Conservation (phyloP, 1,284 basidiomycete species). For the Cerrena zonata region DNA sequence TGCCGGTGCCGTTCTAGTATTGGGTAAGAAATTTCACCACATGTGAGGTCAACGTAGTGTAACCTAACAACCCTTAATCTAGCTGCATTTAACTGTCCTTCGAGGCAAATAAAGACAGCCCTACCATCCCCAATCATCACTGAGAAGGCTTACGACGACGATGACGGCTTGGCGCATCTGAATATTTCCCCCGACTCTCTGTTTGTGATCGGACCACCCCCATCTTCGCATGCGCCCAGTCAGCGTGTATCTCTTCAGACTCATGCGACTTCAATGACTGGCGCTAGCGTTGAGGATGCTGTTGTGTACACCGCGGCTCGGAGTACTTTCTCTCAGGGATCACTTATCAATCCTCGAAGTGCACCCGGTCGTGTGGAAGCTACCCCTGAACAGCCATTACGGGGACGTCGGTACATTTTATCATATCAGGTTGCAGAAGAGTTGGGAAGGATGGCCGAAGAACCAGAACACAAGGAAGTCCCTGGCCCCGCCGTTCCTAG, state of each 20-base stretch:
- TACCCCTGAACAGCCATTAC: background rate
- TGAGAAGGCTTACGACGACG: background rate
- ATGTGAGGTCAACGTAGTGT: too few relatives aligned
- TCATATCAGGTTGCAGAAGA: conserved; percentile 13
- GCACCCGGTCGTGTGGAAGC: background rate
- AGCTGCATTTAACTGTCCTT: conserved; percentile 21
- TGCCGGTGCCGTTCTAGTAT: conserved; percentile 42
- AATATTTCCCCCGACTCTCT: background rate
- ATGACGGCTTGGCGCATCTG: background rate
- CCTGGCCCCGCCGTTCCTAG: conserved; percentile 11
- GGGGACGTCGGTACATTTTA: conserved; percentile 7
- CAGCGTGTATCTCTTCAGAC: background rate
- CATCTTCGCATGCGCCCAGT: background rate
- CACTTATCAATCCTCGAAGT: background rate
- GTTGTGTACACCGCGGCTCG: conserved; percentile 6
- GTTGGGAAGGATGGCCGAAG: conserved; percentile 8
- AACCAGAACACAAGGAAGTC: background rate
- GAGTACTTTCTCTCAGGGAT: background rate
- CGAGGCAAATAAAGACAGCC: background rate
- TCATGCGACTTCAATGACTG: background rate
- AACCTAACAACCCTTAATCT: too few relatives aligned
- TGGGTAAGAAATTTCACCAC: too few relatives aligned
- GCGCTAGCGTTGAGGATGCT: conserved; percentile 10
- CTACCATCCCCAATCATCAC: background rate
- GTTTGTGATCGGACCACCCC: background rate